phyloP scores from a whole-genome alignment of 495 filamentous ascomycete genomes.

The Podospora pseudoanserina region DNA sequence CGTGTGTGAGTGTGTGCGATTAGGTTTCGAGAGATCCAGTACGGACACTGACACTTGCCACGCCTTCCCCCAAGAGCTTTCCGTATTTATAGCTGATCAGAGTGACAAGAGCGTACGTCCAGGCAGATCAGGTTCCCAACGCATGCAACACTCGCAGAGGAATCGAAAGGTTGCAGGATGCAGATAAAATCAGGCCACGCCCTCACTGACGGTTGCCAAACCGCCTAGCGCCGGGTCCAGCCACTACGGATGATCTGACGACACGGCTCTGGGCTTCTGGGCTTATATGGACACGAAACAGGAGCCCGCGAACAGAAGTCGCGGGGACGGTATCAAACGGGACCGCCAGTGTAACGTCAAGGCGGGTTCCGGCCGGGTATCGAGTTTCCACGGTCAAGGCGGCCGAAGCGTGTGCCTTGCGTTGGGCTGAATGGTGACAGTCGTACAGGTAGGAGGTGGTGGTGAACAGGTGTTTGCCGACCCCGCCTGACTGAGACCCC shows the following conservation, averaged over 20 bases:
- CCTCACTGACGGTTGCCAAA: constrained; percentile 2
- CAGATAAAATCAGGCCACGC: constrained; percentile 18
- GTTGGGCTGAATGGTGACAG: too few relatives aligned
- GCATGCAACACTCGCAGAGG: constrained; percentile 3
- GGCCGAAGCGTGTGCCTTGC: not conserved
- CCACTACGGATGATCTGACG: constrained; percentile 1
- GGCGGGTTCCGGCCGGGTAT: not conserved
- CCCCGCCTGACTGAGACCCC: not conserved
- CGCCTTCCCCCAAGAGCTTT: not conserved
- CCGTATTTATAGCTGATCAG: constrained; percentile 4
- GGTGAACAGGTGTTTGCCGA: not conserved
- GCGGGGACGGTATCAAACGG: constrained; percentile 2
- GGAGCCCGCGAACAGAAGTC: not conserved
- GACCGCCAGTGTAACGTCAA: constrained; percentile 6
- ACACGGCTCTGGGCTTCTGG: not conserved
- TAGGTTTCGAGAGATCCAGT: not conserved
- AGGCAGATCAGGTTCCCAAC: not conserved
- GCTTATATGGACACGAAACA: too few relatives aligned
- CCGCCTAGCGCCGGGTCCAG: constrained; percentile 14
- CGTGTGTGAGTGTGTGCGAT: not conserved
- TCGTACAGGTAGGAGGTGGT: too few relatives aligned
- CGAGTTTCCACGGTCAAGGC: not conserved
- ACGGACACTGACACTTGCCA: not conserved
- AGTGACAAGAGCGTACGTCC: not conserved
- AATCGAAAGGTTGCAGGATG: constrained; percentile 5